These are phyloP conservation scores for Phlebiopsis flavidoalba DNA, from an alignment of 768 basidiomycete genomes.

Conservation along the genomic window DNA sequence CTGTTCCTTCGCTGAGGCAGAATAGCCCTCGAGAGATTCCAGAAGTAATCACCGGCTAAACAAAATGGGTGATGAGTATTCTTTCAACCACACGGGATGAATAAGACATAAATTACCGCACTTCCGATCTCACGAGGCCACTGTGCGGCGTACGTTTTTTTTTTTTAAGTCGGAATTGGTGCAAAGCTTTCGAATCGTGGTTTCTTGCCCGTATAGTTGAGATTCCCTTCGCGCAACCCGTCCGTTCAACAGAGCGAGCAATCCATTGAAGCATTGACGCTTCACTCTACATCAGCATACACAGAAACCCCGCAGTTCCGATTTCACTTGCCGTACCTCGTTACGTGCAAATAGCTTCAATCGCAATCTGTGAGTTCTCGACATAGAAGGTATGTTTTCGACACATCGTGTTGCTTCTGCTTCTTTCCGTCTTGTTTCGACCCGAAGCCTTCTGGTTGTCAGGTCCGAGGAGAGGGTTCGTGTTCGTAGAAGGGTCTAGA, in stretches of 20 bases:
- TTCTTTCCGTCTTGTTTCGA: conserved; percentile 26
- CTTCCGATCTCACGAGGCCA: conserved; percentile 99
- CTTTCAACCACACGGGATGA: background rate
- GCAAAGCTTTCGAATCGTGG: conserved; percentile 95
- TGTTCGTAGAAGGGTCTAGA: conserved; percentile 78
- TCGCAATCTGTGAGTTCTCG: conserved; percentile 82
- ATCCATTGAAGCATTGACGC: conserved; percentile 99
- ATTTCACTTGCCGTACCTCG: conserved; percentile 45
- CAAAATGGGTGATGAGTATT: conserved; percentile 4
- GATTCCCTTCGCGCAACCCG: conserved; percentile 68
- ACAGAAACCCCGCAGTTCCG: no score
- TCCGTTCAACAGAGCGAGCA: conserved; percentile 77
- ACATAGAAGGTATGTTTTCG: conserved; percentile 95
- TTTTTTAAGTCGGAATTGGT: conserved; percentile 83
- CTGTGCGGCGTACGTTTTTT: conserved; percentile 93
- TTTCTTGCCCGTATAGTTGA: conserved; percentile 74
- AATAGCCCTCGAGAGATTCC: conserved; percentile 92
- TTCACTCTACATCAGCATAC: conserved; percentile 22
- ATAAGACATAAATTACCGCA: conserved; percentile 39
- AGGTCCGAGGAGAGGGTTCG: conserved; percentile 42
- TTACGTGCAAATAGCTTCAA: conserved; percentile 85
- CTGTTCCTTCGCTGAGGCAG: conserved; percentile 80
- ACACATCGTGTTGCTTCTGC: conserved; percentile 56
- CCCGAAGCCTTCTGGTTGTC: conserved; percentile 22
- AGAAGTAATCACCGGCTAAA: conserved; percentile 94